phyloP scores from a whole-genome alignment of 1,284 basidiomycete genomes.

The Singerocomus inundabilis region DNA sequence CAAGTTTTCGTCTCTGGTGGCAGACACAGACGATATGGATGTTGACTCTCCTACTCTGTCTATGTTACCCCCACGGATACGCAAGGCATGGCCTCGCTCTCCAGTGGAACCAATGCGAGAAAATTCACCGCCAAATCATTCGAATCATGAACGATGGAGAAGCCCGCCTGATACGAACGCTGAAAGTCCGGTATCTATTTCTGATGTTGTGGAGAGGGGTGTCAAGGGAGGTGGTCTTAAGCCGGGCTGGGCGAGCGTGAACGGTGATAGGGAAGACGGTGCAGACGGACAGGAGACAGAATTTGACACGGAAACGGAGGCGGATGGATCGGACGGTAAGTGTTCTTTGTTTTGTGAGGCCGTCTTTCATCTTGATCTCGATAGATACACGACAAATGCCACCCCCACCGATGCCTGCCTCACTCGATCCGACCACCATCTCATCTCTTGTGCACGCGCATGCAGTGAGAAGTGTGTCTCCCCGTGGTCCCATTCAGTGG shows the following conservation, averaged over 20 bases:
- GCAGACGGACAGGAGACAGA: conserved; percentile 32
- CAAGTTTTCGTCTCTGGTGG: not conserved
- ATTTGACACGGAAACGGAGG: conserved; percentile 35
- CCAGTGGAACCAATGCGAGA: conserved; percentile 16
- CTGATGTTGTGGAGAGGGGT: conserved; percentile 3
- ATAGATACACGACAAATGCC: conserved; percentile 41
- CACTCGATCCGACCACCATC: conserved; percentile 38
- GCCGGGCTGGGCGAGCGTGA: not conserved
- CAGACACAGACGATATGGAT: conserved; percentile 11
- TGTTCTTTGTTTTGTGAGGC: not conserved
- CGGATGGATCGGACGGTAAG: conserved; percentile 34
- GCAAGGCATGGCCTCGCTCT: conserved; percentile 50
- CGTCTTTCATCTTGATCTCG: conserved; percentile 4
- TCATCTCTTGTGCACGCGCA: conserved; percentile 28
- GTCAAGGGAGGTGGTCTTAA: not conserved
- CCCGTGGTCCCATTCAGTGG: conserved; percentile 16
- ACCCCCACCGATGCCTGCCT: conserved; percentile 46
- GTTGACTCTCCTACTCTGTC: not conserved
- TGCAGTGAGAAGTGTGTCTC: conserved; percentile 16
- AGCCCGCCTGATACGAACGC: conserved; percentile 7
- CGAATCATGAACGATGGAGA: conserved; percentile 17
- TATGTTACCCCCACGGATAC: conserved; percentile 60
- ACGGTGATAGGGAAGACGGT: conserved; percentile 17
- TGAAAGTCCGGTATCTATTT: conserved; percentile 23
- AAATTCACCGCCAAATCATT: not conserved